phyloP scores from a whole-genome alignment of 495 filamentous ascomycete genomes.

The Pseudotulostoma volvatum region DNA sequence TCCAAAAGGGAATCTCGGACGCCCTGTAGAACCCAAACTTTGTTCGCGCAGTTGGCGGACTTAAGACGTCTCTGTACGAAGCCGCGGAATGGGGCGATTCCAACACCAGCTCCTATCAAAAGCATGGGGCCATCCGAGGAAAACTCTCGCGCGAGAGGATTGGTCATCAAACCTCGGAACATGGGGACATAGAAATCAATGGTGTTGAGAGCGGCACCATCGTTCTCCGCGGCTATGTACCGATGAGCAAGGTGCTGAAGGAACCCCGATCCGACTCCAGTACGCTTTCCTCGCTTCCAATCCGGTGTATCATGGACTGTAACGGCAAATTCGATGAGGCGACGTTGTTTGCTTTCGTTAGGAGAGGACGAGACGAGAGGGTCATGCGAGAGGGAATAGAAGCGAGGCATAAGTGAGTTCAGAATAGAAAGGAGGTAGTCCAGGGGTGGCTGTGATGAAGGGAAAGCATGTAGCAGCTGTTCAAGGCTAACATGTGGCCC shows the following conservation, averaged over 20 bases:
- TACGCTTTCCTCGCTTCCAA: constrained; percentile 52
- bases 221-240: constrained; percentile 45
- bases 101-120: constrained; percentile 88
- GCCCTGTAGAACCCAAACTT: constrained; percentile 98
- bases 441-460: constrained; percentile 73
- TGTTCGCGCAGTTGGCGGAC: constrained; percentile 95
- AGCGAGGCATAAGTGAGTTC: constrained; percentile 82
- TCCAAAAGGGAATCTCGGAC: constrained; percentile 82
- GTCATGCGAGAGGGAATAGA: constrained; percentile 95
- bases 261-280: constrained; percentile 66
- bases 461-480: constrained; percentile 84
- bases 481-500: constrained; percentile 67
- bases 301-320: constrained; percentile 76
- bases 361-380: constrained; percentile 63
- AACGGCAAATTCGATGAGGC: constrained; percentile 86
- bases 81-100: constrained; percentile 90
- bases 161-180: constrained; percentile 98
- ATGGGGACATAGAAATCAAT: constrained; percentile 68
- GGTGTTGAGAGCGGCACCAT: constrained; percentile 32
- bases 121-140: constrained; percentile 90
- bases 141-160: constrained; percentile 82
- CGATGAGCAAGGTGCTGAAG: constrained; percentile 63
- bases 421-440: constrained; percentile 66
- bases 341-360: constrained; percentile 52
- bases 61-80: constrained; percentile 90